phyloP scores from a whole-genome alignment of 768 basidiomycete genomes.

The Lactarius akahatsu region DNA sequence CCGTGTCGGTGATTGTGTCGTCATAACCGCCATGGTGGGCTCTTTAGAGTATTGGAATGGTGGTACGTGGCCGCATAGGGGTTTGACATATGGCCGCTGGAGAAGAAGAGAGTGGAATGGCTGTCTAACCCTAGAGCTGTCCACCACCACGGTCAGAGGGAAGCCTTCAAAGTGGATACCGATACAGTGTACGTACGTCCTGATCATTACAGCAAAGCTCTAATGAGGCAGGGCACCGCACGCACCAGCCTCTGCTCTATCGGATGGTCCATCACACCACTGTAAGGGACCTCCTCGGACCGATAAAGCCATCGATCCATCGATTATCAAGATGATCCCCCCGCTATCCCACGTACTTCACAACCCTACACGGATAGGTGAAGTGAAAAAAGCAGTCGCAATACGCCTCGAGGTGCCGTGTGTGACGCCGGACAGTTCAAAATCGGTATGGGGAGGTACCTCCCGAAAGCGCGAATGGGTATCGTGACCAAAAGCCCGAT shows the following conservation, averaged over 20 bases:
- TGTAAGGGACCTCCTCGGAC: conserved; percentile 8
- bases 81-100: not conserved
- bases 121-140: not conserved
- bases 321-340: conserved; percentile 26
- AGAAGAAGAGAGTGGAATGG: not conserved
- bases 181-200: not conserved
- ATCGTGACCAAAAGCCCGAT: conserved; percentile 16
- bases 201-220: conserved; percentile 1
- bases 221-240: not conserved
- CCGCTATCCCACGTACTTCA: conserved; percentile 2
- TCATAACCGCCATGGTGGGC: not conserved
- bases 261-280: not conserved
- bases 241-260: conserved; percentile 1
- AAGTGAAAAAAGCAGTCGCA: conserved; percentile 4
- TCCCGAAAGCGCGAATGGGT: conserved; percentile 12
- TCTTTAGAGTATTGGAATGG: not conserved
- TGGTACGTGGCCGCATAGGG: not conserved
- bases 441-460: conserved; percentile 1
- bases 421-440: conserved; percentile 6
- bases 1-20: not conserved
- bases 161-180: not conserved
- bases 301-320: conserved; percentile 20
- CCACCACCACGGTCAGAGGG: not conserved
- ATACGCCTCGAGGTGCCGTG: not conserved
- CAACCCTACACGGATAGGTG: not conserved